phyloP scores from a whole-genome alignment of 371 early-diverging fungal species.

The Apophysomyces trapeziformis region DNA sequence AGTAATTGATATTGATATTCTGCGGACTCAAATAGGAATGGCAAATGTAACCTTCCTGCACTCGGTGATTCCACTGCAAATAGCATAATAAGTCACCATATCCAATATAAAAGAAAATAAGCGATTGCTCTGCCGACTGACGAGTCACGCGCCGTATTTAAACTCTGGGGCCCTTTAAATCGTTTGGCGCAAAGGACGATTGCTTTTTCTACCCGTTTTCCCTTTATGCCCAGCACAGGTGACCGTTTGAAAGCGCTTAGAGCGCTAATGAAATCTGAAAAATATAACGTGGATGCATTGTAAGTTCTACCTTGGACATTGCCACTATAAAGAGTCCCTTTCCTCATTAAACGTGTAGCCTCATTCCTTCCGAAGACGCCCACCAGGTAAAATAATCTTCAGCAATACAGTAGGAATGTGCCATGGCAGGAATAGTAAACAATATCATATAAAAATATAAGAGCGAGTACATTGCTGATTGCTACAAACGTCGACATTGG shows the following conservation, averaged over 20 bases:
- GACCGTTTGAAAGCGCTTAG: conserved; percentile 71
- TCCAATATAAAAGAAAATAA: too few relatives aligned
- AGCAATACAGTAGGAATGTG: not conserved
- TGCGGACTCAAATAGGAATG: too few relatives aligned
- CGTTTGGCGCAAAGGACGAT: not conserved
- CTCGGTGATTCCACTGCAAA: too few relatives aligned
- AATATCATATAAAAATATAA: conserved; percentile 28
- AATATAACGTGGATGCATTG: conserved; percentile 78
- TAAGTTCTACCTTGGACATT: conserved; percentile 28
- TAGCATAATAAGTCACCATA: too few relatives aligned
- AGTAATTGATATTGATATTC: too few relatives aligned
- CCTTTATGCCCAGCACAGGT: conserved; percentile 53
- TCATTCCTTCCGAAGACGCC: conserved; percentile 95
- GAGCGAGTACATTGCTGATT: conserved; percentile 96
- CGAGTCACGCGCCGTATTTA: too few relatives aligned
- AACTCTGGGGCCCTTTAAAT: not conserved
- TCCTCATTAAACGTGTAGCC: conserved; percentile 41
- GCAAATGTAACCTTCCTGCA: too few relatives aligned
- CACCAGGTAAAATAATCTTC: conserved; percentile 79
- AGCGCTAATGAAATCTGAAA: conserved; percentile 65
- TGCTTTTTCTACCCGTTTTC: conserved; percentile 7
- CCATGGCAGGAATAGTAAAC: not conserved
- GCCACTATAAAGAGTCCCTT: not conserved
- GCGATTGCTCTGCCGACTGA: too few relatives aligned
- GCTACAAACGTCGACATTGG: conserved; percentile 92